These are phyloP conservation scores for Microstegium vimineum DNA, from an alignment of 176 grass and related monocot species.

Conservation along the genomic window DNA sequence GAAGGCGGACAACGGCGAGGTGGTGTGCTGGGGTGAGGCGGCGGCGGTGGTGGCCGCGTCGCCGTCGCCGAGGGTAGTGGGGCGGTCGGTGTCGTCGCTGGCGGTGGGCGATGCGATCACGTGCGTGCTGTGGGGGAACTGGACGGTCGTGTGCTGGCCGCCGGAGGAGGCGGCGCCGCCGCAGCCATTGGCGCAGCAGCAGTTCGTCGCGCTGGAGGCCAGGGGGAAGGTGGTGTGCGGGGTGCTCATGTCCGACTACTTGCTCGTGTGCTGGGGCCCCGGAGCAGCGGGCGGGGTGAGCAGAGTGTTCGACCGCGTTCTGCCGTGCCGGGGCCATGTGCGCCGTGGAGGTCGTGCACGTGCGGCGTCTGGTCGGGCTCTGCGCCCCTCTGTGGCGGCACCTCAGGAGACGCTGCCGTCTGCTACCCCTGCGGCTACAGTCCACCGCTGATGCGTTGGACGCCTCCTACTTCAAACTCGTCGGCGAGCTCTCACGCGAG, in stretches of 20 bases:
- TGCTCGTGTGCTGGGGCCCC: constrained; percentile 76
- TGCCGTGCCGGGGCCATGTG: constrained; percentile 71
- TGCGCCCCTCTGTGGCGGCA: constrained; percentile 9
- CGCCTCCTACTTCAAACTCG: constrained; percentile 13
- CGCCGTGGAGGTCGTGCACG: constrained; percentile 33
- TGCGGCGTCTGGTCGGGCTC: constrained; percentile 82
- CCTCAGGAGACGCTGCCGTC: constrained; percentile 19
- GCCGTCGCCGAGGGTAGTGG: not conserved
- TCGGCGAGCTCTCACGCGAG: not conserved
- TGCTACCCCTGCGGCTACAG: constrained; percentile 63
- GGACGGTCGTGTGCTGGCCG: constrained; percentile 62
- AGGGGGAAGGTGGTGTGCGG: constrained; percentile 64
- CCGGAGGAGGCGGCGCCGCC: constrained; percentile 37
- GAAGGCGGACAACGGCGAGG: not conserved
- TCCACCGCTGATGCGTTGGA: not conserved
- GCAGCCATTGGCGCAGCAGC: not conserved
- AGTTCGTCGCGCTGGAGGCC: constrained; percentile 78
- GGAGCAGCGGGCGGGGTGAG: not conserved
- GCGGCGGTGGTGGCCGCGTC: constrained; percentile 23
- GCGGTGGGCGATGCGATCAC: constrained; percentile 61
- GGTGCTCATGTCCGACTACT: constrained; percentile 74
- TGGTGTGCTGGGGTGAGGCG: constrained; percentile 67
- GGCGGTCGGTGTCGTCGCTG: constrained; percentile 39
- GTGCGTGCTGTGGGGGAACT: constrained; percentile 59
- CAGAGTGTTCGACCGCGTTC: constrained; percentile 64